phyloP scores from a whole-genome alignment of 768 basidiomycete species.

The Termitomyces sp. region DNA sequence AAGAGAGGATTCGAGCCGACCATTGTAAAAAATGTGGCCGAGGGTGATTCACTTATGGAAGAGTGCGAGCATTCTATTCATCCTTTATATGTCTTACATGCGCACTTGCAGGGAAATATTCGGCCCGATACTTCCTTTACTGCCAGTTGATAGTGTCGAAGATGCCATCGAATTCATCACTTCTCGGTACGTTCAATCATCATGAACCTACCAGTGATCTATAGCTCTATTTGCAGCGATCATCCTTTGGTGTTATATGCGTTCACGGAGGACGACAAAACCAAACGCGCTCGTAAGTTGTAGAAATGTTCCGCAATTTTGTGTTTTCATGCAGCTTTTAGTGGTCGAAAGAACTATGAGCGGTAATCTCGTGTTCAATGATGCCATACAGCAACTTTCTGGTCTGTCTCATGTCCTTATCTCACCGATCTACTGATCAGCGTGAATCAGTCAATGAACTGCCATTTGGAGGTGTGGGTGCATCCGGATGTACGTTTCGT shows the following conservation, averaged over 20 bases:
- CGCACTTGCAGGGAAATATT: conserved; percentile 55
- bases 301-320: background rate
- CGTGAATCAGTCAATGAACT: conserved; percentile 23
- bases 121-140: conserved; percentile 63
- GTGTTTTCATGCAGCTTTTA: conserved; percentile 17
- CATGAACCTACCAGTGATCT: background rate
- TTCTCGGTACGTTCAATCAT: conserved; percentile 32
- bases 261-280: conserved; percentile 46
- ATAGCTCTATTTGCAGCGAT: conserved; percentile 28
- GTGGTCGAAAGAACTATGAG: conserved; percentile 54
- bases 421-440: background rate
- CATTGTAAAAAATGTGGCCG: conserved; percentile 48
- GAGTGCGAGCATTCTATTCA: conserved; percentile 33
- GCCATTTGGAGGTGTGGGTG: conserved; percentile 53
- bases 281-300: conserved; percentile 33
- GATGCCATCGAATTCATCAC: conserved; percentile 55
- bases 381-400: conserved; percentile 49
- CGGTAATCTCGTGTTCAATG: conserved; percentile 55
- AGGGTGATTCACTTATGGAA: conserved; percentile 55
- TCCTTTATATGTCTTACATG: background rate
- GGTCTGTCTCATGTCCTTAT: conserved; percentile 27
- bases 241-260: conserved; percentile 60
- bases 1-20: conserved; percentile 53
- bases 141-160: conserved; percentile 50
- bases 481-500: conserved; percentile 53